Evolutionary conservation across 371 early-diverging fungal genomes (phyloP).

Genomic region (Paraphysoderma sedebokerense): DNA sequence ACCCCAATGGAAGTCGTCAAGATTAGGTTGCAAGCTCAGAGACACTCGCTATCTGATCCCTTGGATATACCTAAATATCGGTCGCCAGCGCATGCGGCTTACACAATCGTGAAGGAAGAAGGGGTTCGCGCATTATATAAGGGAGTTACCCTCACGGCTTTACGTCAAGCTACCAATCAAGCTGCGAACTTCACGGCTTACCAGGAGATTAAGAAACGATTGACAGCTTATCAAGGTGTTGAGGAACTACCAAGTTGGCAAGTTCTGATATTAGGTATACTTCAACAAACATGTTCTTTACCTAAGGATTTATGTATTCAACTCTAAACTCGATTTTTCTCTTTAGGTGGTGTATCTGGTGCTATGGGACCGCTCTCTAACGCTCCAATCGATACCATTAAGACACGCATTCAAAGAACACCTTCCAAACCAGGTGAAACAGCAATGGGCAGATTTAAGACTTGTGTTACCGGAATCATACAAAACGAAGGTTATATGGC

Average conservation of each 20-base stretch:
- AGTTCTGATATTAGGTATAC: slow-evolving; percentile 58
- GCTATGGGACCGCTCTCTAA: slow-evolving; percentile 94
- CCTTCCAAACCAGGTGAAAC: slow-evolving; percentile 41
- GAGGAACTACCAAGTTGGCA: slow-evolving; percentile 85
- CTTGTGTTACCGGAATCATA: slow-evolving; percentile 42
- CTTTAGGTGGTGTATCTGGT: slow-evolving; percentile 91
- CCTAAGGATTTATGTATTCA: too few relatives aligned
- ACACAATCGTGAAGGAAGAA: slow-evolving; percentile 81
- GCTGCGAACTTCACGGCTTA: slow-evolving; percentile 97
- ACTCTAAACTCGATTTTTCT: too few relatives aligned
- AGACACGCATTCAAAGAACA: slow-evolving; percentile 12
- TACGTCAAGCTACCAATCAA: slow-evolving; percentile 95
- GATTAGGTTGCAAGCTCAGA: slow-evolving; percentile 90
- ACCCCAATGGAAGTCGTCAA: slow-evolving; percentile 96
- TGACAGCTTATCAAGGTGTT: slow-evolving; percentile 36
- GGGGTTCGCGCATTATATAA: slow-evolving; percentile 82
- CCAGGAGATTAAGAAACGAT: slow-evolving; percentile 66
- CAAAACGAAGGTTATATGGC: slow-evolving; percentile 80
- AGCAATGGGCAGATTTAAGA: slow-evolving; percentile 63
- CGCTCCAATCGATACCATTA: slow-evolving; percentile 92
- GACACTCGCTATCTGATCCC: slow-evolving; percentile 90
- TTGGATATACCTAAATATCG: slow-evolving; percentile 92
- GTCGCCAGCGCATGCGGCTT: slow-evolving; percentile 83
- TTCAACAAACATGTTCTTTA: too few relatives aligned
- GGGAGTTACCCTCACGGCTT: slow-evolving; percentile 84